Base-by-base conservation (phyloP, 1,284 basidiomycete genomes). In the Boletus semigastroideus region DNA sequence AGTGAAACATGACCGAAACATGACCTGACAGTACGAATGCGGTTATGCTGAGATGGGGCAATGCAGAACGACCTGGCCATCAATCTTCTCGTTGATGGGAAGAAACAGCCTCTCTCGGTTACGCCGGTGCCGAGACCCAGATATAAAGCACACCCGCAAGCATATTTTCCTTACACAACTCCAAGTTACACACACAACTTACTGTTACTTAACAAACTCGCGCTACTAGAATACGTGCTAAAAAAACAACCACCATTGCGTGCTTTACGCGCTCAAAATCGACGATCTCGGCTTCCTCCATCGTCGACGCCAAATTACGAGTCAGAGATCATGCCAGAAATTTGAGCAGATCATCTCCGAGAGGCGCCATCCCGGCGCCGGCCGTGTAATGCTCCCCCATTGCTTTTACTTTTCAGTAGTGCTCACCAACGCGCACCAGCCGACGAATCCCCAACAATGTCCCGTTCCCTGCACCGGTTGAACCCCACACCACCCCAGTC, bases 281-380 rank as follows among this genome's bases (percentile, higher is more conserved):
- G 4, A 83, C 81, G n/a, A 68, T 72, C 43, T 65, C 75, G 7
- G 63, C 70, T 27, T 60, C 70, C 34, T 82, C 82, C 11, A 84
- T 87, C 64, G 65, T 84, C 51, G 86, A 88, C 37, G 84, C 86
- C 45, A 86, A 84, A 71, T 78, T 78, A 42, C 83, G 90, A 69
- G 84, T 92, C 46, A 74, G 81, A 60, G 87, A 90, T 63, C 84
- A 78, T 63, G 78, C 76, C 16, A 69, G 79, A 59, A 78, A 82
- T 60, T 80, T 92, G 64, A 88, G 87, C 69, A 82, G 82, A 57
- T 80, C 86, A 13, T 79, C 86, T 12, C 67, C 74, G n/a, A 72
- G 72, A 56, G 71, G 72, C 48, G 86, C 86, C 48, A 74, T 76
- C 37, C 76, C 85, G 44, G 78, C 80, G 38, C 80, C 79, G n/a